These are phyloP conservation scores for Pseudoturritis turrita DNA, from an alignment of 345 rosid species.

Conservation along the genomic window DNA sequence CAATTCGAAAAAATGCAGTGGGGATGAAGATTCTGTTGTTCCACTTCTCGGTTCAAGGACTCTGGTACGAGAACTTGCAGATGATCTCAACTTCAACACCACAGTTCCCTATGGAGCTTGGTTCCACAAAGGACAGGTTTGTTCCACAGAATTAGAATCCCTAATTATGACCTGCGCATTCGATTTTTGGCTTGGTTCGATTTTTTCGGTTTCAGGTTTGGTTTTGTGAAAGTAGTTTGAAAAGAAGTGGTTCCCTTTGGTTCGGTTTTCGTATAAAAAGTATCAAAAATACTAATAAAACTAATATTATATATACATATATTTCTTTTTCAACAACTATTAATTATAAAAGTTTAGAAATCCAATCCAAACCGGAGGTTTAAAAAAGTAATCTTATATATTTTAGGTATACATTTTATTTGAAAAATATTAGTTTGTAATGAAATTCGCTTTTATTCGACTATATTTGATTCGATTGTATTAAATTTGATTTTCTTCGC, in stretches of 20 bases:
- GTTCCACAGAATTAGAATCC: background rate
- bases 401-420: too few relatives aligned
- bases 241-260: background rate
- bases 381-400: too few relatives aligned
- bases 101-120: conserved; percentile 78
- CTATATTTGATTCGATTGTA: background rate
- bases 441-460: background rate
- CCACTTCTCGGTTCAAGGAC: conserved; percentile 82
- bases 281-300: background rate
- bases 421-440: too few relatives aligned
- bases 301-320: too few relatives aligned
- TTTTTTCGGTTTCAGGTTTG: background rate
- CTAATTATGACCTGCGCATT: background rate
- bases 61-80: conserved; percentile 67
- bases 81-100: conserved; percentile 50
- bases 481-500: too few relatives aligned
- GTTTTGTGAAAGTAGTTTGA: background rate
- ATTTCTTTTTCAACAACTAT: too few relatives aligned
- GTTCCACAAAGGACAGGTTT: conserved; percentile 95
- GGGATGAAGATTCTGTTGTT: conserved; percentile 87
- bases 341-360: too few relatives aligned
- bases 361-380: too few relatives aligned
- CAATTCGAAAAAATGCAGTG: conserved; percentile 35
- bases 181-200: background rate
- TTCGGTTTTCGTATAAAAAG: background rate